Percentiles rank a stretch among this genome's conserved stretches.
These are phyloP conservation scores for Beauveria asiatica DNA, from an alignment of 2,329 filamentous ascomycete genomes.

Conservation along the genomic window DNA sequence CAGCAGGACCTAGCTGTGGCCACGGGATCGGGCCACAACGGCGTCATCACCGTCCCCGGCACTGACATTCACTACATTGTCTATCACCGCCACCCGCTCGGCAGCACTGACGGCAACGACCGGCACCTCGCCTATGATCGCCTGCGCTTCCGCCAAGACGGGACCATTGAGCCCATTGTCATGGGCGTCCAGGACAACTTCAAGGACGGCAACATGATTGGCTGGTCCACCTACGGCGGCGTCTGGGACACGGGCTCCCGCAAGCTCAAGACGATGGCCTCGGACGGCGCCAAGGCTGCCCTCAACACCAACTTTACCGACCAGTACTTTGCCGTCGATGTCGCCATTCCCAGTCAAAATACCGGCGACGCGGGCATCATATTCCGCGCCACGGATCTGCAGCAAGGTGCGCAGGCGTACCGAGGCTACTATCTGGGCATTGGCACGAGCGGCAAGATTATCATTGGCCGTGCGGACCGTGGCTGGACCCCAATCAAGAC, in stretches of 20 bases:
- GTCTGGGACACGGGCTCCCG: constrained; percentile 13
- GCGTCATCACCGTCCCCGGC: constrained; percentile 34
- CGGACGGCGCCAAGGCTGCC: constrained; percentile 19
- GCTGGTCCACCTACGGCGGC: constrained; percentile 24
- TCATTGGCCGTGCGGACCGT: constrained; percentile 16
- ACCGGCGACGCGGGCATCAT: constrained; percentile 25
- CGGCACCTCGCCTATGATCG: constrained; percentile 39
- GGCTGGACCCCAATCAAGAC: constrained; percentile 1
- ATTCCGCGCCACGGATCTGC: constrained; percentile 24
- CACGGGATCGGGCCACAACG: constrained; percentile 36
- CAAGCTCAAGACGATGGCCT: constrained; percentile 17
- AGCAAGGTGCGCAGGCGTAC: constrained; percentile 10
- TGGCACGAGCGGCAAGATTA: constrained; percentile 18
- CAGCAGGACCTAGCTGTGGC: constrained; percentile 32
- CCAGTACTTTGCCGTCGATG: constrained; percentile 22
- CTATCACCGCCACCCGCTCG: constrained; percentile 36
- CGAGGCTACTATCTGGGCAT: constrained; percentile 24
- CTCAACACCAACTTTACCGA: constrained; percentile 30
- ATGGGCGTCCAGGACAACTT: constrained; percentile 39
- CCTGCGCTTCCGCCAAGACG: constrained; percentile 36
- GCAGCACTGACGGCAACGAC: constrained; percentile 36
- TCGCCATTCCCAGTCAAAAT: constrained; percentile 13
- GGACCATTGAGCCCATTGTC: constrained; percentile 32
- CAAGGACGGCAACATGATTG: constrained; percentile 29
- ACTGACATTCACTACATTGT: constrained; percentile 40